These are phyloP conservation scores for Geosiphon pyriformis DNA, from an alignment of 192 early-diverging fungal genomes.

Conservation along the genomic window DNA sequence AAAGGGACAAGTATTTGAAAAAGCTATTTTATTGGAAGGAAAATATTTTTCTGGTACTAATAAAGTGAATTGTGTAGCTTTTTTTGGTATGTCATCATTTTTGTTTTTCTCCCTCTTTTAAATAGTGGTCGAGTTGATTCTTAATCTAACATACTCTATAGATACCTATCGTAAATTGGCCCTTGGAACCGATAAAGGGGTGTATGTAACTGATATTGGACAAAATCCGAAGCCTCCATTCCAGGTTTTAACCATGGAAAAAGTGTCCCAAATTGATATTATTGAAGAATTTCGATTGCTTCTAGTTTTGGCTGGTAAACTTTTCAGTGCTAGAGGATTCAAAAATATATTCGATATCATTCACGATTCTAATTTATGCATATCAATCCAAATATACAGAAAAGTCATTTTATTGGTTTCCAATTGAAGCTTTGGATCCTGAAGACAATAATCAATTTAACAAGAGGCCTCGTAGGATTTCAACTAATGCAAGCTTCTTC, in stretches of 20 bases:
- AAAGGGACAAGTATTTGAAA: conserved; percentile 47
- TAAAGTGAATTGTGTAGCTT: conserved; percentile 52
- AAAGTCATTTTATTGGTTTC: conserved; percentile 66
- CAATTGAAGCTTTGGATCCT: conserved; percentile 74
- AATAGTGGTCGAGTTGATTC: not conserved
- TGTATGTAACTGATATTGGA: conserved; percentile 65
- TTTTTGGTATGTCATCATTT: conserved; percentile 39
- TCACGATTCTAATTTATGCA: conserved; percentile 62
- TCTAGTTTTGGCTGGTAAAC: conserved; percentile 75
- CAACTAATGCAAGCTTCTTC: conserved; percentile 53
- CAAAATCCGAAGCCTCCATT: conserved; percentile 45
- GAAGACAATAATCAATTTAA: conserved; percentile 46
- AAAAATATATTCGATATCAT: conserved; percentile 52
- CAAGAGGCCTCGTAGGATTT: conserved; percentile 38
- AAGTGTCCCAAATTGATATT: conserved; percentile 83
- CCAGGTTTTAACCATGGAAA: conserved; percentile 61
- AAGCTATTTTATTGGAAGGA: conserved; percentile 44
- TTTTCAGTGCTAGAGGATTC: conserved; percentile 50
- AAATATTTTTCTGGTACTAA: conserved; percentile 47
- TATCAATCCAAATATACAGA: conserved; percentile 55
- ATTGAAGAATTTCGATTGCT: conserved; percentile 75
- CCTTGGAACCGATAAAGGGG: conserved; percentile 80
- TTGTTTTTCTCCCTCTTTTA: conserved; percentile 1
- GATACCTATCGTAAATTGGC: conserved; percentile 62
- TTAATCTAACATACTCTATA: conserved; percentile 32